These are phyloP conservation scores for Begonia fuchsioides DNA, from an alignment of 306 rosid species.

Conservation along the genomic window DNA sequence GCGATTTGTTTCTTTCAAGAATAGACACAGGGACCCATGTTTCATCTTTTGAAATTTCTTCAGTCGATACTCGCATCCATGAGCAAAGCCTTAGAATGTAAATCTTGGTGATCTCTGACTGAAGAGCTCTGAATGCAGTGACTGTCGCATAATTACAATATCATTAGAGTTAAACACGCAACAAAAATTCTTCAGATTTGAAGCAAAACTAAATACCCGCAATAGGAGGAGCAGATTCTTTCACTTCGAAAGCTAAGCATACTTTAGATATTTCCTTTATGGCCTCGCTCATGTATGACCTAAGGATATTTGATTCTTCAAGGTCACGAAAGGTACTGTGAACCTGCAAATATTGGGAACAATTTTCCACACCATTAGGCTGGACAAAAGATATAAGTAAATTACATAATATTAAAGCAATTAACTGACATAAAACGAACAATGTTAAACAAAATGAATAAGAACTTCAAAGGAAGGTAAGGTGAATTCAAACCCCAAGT, in stretches of 20 bases:
- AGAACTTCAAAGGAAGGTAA: too few relatives aligned
- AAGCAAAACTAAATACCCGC: slow-evolving; percentile 45
- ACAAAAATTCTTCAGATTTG: slow-evolving; percentile 16
- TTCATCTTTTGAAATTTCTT: slow-evolving; percentile 72
- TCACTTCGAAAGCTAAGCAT: slow-evolving; percentile 58
- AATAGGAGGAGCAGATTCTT: slow-evolving; percentile 84
- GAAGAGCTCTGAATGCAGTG: slow-evolving; percentile 48
- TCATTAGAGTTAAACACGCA: slow-evolving; percentile 17
- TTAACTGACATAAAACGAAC: too few relatives aligned
- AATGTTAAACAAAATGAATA: too few relatives aligned
- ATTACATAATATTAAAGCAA: too few relatives aligned
- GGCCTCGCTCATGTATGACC: slow-evolving; percentile 77
- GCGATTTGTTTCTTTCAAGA: slow-evolving; percentile 92
- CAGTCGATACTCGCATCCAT: slow-evolving; percentile 86
- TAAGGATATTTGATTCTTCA: slow-evolving; percentile 81
- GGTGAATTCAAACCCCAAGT: too few relatives aligned
- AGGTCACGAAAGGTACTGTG: slow-evolving; percentile 64
- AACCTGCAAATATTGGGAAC: slow-evolving; percentile 44
- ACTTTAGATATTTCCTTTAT: slow-evolving; percentile 74
- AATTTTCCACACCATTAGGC: slow-evolving; percentile 7
- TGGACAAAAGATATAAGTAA: slow-evolving; percentile 2
- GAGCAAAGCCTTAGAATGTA: slow-evolving; percentile 87
- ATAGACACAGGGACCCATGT: slow-evolving; percentile 79
- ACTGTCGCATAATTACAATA: slow-evolving; percentile 36
- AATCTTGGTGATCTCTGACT: slow-evolving; percentile 64